Evolutionary conservation across 768 basidiomycete genomes (phyloP).

Genomic region (Imleria badia): DNA sequence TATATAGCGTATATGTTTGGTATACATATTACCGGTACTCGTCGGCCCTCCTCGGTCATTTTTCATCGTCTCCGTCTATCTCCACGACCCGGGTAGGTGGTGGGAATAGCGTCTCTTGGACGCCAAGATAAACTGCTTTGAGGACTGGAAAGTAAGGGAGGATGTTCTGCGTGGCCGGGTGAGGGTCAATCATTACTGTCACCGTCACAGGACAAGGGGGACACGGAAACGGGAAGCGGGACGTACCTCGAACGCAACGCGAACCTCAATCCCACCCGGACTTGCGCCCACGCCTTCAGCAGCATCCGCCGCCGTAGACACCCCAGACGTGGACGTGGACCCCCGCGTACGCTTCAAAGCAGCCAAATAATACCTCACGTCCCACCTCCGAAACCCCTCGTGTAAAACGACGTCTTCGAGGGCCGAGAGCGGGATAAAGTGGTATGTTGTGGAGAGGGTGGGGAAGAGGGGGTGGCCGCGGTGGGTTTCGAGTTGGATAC

Average conservation of each 20-base stretch:
- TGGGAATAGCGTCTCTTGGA: conserved; percentile 47
- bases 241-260: conserved; percentile 61
- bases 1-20: no score
- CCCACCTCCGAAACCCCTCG: conserved; percentile 71
- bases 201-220: neutral
- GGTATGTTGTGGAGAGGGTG: conserved; percentile 37
- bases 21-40: no score
- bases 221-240: no score
- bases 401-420: conserved; percentile 70
- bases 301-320: no score
- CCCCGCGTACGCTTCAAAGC: conserved; percentile 31
- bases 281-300: neutral
- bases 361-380: conserved; percentile 68
- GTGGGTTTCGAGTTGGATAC: conserved; percentile 74
- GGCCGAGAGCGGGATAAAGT: conserved; percentile 41
- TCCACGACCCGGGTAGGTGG: neutral
- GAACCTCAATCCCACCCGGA: conserved; percentile 30
- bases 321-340: no score
- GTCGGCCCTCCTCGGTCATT: no score
- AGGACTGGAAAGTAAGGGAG: conserved; percentile 65
- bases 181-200: neutral
- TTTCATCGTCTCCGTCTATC: neutral
- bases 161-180: conserved; percentile 46
- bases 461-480: conserved; percentile 48
- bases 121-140: conserved; percentile 55